phyloP scores from a whole-genome alignment of 2,329 filamentous ascomycete species.

The Talaromyces sp. region DNA sequence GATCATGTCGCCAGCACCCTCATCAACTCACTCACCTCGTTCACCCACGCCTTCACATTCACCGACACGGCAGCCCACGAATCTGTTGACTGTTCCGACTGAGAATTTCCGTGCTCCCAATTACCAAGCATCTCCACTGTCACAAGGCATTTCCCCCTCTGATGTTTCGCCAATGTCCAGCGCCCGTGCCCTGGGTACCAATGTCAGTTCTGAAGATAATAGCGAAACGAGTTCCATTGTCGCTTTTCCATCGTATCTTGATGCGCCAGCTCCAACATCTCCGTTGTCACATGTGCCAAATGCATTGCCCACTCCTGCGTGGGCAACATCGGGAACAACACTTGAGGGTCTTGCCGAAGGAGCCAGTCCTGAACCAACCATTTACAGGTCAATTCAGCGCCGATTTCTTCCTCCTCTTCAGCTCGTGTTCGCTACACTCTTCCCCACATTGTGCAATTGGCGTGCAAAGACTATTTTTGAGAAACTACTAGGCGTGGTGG shows the following conservation, averaged over 20 bases:
- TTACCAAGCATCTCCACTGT: slow-evolving; percentile 22
- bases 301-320: neutral
- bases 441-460: slow-evolving; percentile 84
- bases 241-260: slow-evolving; percentile 65
- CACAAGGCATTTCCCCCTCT: slow-evolving; percentile 16
- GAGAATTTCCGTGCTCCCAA: slow-evolving; percentile 34
- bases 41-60: slow-evolving; percentile 16
- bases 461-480: slow-evolving; percentile 77
- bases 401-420: slow-evolving; percentile 65
- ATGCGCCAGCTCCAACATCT: slow-evolving; percentile 28
- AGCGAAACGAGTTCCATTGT: slow-evolving; percentile 39
- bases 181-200: slow-evolving; percentile 11
- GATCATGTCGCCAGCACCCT: slow-evolving; percentile 22
- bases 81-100: slow-evolving; percentile 41
- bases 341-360: slow-evolving; percentile 30
- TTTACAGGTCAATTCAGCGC: slow-evolving; percentile 77
- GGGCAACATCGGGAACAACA: neutral
- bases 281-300: neutral
- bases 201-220: slow-evolving; percentile 13
- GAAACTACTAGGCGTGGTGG: slow-evolving; percentile 72
- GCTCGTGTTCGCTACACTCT: slow-evolving; percentile 67
- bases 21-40: slow-evolving; percentile 27
- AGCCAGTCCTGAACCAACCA: slow-evolving; percentile 35
- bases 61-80: slow-evolving; percentile 27
- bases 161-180: slow-evolving; percentile 27